A percentile compares a stretch with the other conserved stretches of the same genome.
Conservation (phyloP, 2,329 filamentous ascomycete species). For the Pseudogymnoascus sp. region DNA sequence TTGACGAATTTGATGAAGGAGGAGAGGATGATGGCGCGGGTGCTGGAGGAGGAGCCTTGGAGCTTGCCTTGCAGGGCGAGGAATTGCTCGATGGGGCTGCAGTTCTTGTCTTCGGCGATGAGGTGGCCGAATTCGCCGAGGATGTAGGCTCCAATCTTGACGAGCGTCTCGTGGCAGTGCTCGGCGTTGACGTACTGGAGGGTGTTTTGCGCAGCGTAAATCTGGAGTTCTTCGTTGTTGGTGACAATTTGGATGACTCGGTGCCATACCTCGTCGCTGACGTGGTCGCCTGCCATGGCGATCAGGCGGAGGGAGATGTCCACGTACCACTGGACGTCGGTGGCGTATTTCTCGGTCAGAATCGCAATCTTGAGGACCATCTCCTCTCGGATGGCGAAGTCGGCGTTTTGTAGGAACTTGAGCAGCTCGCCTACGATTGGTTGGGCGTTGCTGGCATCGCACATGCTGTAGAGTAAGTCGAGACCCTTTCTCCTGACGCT, state of each 20-base stretch:
- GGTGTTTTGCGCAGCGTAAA: constrained; percentile 91
- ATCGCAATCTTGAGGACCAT: constrained; percentile 99
- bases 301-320: constrained; percentile 93
- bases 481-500: constrained; percentile 93
- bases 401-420: constrained; percentile 90
- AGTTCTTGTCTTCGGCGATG: constrained; percentile 84
- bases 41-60: constrained; percentile 78
- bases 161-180: constrained; percentile 90
- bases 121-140: constrained; percentile 95
- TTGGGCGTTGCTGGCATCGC: constrained; percentile 88
- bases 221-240: constrained; percentile 96
- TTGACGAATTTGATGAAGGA: constrained; percentile 98
- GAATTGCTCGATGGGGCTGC: constrained; percentile 96
- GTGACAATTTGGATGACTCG: constrained; percentile 97
- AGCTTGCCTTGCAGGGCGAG: constrained; percentile 88
- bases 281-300: constrained; percentile 94
- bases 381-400: constrained; percentile 96
- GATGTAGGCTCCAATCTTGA: constrained; percentile 96
- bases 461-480: constrained; percentile 98
- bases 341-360: constrained; percentile 95
- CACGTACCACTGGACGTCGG: constrained; percentile 98
- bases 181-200: constrained; percentile 88
- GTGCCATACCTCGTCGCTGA: constrained; percentile 99
- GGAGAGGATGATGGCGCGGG: constrained; percentile 87
- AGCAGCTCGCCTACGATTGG: constrained; percentile 90